These are phyloP conservation scores for Euphorbia celastroides DNA, from an alignment of 441 rosid species.

Conservation along the genomic window DNA sequence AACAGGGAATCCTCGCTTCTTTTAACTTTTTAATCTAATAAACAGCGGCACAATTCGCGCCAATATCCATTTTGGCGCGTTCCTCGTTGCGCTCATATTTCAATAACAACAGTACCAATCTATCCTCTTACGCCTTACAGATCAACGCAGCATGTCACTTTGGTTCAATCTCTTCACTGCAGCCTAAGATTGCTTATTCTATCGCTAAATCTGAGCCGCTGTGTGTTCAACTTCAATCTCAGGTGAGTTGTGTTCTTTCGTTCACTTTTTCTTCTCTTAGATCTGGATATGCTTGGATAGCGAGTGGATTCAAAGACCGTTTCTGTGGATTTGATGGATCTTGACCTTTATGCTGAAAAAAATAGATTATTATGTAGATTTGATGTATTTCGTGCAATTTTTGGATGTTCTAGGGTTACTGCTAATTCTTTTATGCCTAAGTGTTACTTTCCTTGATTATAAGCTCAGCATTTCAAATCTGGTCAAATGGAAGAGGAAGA, in stretches of 20 bases:
- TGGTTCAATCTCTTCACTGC: too few species aligned
- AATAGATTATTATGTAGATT: background rate
- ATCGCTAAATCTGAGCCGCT: background rate
- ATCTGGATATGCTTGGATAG: background rate
- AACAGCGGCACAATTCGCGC: slow-evolving; percentile 10
- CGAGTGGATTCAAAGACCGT: background rate
- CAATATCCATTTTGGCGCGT: slow-evolving; percentile 3
- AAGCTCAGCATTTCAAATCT: background rate
- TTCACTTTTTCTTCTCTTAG: background rate
- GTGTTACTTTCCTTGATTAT: background rate
- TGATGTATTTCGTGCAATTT: background rate
- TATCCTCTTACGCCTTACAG: background rate
- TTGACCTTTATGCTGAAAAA: background rate
- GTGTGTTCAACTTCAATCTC: background rate
- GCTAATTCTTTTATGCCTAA: too few species aligned
- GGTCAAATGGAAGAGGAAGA: background rate
- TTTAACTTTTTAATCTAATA: background rate
- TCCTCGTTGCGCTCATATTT: background rate
- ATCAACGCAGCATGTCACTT: background rate
- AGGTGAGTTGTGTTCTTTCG: background rate
- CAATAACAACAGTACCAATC: background rate
- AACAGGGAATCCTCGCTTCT: background rate
- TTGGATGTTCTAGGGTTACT: background rate
- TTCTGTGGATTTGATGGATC: background rate
- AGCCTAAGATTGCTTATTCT: background rate